A percentile compares a stretch with the other conserved stretches of the same genome.
Evolutionary conservation across 1,284 basidiomycete genomes (phyloP).

Genomic region (Apiotrichum akiyoshidainum): DNA sequence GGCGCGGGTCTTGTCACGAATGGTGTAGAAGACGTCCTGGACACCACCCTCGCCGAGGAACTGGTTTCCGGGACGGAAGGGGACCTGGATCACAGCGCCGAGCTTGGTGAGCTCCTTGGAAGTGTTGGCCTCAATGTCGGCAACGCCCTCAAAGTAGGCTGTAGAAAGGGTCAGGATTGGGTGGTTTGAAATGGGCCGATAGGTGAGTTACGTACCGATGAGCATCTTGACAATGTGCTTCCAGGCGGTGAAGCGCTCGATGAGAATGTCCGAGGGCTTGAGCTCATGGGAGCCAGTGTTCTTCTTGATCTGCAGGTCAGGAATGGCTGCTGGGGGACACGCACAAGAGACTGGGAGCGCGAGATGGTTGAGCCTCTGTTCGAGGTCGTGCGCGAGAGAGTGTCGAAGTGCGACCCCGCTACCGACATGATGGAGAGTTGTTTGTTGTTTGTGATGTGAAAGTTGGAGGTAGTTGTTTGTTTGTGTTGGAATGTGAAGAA

Average conservation of each 20-base stretch:
- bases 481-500: not conserved
- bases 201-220: conserved; percentile 54
- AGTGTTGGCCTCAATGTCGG: conserved; percentile 92
- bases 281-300: conserved; percentile 85
- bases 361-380: conserved; percentile 63
- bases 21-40: conserved; percentile 89
- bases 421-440: conserved; percentile 10
- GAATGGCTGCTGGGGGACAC: conserved; percentile 17
- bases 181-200: too few species aligned
- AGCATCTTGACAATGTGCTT: conserved; percentile 87
- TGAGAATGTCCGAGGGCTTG: conserved; percentile 90
- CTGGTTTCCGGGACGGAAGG: conserved; percentile 91
- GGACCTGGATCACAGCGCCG: conserved; percentile 96
- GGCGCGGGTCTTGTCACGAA: conserved; percentile 87
- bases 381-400: conserved; percentile 58
- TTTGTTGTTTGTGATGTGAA: too few species aligned
- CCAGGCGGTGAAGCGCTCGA: conserved; percentile 72
- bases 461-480: not conserved
- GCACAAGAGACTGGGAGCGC: conserved; percentile 67
- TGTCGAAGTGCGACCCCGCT: conserved; percentile 47
- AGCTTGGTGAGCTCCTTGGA: conserved; percentile 93
- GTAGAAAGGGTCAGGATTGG: not conserved
- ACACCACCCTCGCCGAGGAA: conserved; percentile 90
- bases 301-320: conserved; percentile 65
- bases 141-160: conserved; percentile 69